Percentiles rank a stretch among this genome's conserved stretches.
Conservation (phyloP, 2,329 filamentous ascomycete genomes). For the Biscogniauxia marginata region DNA sequence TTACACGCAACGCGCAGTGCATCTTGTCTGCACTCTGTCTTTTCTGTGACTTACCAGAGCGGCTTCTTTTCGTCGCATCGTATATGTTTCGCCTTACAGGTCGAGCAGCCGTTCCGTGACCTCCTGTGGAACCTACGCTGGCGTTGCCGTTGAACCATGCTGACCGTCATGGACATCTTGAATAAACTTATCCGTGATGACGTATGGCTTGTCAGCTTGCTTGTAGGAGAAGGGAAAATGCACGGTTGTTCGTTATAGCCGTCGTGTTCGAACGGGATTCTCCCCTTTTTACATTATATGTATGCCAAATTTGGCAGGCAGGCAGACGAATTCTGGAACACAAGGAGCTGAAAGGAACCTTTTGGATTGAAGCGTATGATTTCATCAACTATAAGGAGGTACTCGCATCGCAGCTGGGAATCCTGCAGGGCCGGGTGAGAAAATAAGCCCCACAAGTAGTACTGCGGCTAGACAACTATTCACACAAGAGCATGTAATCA, state of each 20-base stretch:
- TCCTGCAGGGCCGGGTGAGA: not conserved
- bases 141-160: slow-evolving; percentile 28
- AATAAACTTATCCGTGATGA: slow-evolving; percentile 40
- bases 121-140: slow-evolving; percentile 35
- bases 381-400: not conserved
- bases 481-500: not conserved
- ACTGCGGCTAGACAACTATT: not conserved
- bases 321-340: not conserved
- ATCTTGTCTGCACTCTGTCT: too few relatives aligned
- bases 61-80: slow-evolving; percentile 46
- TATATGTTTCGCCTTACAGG: slow-evolving; percentile 42
- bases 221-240: not conserved
- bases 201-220: not conserved
- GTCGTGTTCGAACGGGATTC: not conserved
- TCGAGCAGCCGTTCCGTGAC: slow-evolving; percentile 31
- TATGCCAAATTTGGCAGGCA: not conserved
- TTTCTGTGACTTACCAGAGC: slow-evolving; percentile 44
- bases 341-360: not conserved
- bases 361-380: not conserved
- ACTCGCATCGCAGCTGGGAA: not conserved
- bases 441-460: not conserved
- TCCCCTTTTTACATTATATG: not conserved
- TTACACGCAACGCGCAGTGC: slow-evolving; percentile 2
- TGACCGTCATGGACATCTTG: slow-evolving; percentile 59
- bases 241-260: not conserved